Evolutionary conservation across 768 basidiomycete species (phyloP).

Genomic region (Phlebiopsis gigantea): DNA sequence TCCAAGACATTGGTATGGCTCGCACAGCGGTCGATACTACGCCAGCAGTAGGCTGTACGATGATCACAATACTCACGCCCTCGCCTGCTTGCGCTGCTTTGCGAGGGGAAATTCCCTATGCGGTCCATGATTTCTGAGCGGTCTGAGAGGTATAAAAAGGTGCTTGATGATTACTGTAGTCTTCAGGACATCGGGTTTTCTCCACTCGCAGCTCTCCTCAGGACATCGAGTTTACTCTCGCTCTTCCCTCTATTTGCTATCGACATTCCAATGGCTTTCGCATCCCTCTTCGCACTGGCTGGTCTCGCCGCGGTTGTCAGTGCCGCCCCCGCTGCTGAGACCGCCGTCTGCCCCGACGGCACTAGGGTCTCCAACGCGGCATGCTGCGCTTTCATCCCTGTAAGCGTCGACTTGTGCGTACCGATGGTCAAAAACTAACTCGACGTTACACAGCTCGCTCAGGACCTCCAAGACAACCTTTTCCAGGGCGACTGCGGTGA

Average conservation of each 20-base stretch:
- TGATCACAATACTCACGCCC: background rate
- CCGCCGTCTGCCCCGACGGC: constrained; percentile 10
- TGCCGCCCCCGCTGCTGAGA: constrained; percentile 2
- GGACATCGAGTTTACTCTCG: constrained; percentile 1
- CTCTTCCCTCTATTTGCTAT: background rate
- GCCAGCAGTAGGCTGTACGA: background rate
- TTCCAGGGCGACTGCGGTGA: background rate
- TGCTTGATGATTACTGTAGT: background rate
- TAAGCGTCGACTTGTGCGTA: background rate
- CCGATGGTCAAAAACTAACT: background rate
- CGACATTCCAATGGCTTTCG: constrained; percentile 14
- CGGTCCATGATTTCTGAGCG: background rate
- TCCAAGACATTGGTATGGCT: background rate
- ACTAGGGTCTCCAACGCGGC: background rate
- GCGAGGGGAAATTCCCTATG: background rate
- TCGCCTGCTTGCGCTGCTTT: background rate
- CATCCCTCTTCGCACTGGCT: constrained; percentile 11
- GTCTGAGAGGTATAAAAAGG: constrained; percentile 2
- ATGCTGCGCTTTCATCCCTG: background rate
- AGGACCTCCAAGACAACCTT: background rate
- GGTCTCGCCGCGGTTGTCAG: constrained; percentile 6
- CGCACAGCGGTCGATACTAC: background rate
- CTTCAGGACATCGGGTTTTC: constrained; percentile 7
- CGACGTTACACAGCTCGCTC: background rate
- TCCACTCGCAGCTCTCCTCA: background rate